Evolutionary conservation across 2,329 filamentous ascomycete species (phyloP).

Genomic region (Aspergillus tanneri): DNA sequence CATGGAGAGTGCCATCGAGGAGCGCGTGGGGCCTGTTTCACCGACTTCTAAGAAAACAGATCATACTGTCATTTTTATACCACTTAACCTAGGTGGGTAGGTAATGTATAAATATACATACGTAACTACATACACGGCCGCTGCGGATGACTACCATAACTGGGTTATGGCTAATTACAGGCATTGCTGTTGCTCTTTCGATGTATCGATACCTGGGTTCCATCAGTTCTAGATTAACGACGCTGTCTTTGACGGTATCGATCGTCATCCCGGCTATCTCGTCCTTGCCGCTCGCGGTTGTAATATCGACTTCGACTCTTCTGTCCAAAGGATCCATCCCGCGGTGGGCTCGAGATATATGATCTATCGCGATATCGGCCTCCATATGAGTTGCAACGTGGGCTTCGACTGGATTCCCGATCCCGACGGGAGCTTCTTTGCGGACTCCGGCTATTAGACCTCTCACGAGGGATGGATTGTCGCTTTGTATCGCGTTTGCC

Average conservation of each 20-base stretch:
- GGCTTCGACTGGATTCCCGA: slow-evolving; percentile 34
- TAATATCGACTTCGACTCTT: slow-evolving; percentile 39
- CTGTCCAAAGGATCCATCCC: slow-evolving; percentile 30
- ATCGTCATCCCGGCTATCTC: slow-evolving; percentile 29
- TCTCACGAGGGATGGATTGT: slow-evolving; percentile 19
- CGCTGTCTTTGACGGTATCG: slow-evolving; percentile 30
- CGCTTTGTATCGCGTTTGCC: slow-evolving; percentile 51
- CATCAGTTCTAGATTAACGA: too few relatives aligned
- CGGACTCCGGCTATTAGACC: slow-evolving; percentile 48
- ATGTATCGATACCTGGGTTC: too few relatives aligned
- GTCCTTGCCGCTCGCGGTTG: slow-evolving; percentile 33
- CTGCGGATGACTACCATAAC: too few relatives aligned
- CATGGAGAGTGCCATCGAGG: slow-evolving; percentile 13
- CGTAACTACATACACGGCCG: too few relatives aligned
- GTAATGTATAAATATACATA: too few relatives aligned
- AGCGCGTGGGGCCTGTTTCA: slow-evolving; percentile 22
- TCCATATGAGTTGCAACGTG: slow-evolving; percentile 25
- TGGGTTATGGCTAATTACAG: not conserved
- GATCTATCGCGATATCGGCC: slow-evolving; percentile 42
- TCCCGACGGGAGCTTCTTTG: slow-evolving; percentile 34
- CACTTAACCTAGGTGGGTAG: too few relatives aligned
- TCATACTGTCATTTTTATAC: too few relatives aligned
- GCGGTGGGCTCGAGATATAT: slow-evolving; percentile 30
- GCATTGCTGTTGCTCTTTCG: not conserved
- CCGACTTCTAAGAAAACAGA: too few relatives aligned